Evolutionary conservation across 345 rosid species (phyloP), one percentile per base, ranked within the genome.

Genomic region (Euphorbia lathyris): DNA sequence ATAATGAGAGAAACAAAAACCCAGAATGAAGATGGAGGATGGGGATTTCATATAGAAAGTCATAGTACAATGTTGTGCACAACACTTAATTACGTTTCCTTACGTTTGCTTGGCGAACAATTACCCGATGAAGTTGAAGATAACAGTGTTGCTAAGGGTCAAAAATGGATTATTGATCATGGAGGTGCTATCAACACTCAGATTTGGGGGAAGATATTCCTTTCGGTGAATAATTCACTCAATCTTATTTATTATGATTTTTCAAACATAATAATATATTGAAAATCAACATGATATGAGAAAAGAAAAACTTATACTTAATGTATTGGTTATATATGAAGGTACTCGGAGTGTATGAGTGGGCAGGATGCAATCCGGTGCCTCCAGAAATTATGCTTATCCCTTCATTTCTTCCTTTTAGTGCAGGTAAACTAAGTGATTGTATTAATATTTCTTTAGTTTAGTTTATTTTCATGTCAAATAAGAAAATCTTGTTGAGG

Each of bases 321-420:
- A 34, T 2, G 7, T 34, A 2, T 34, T 3, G 38, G 3, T 27
- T 11, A 2, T 53, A 27, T 22, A 25, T 58, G 22, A 63, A 89
- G 92, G 78, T 84, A 9, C 82, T 87, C 0, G 96, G 92, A 74
- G 43, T 86, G 38, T 90, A 86, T 62, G 91, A 87, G 43, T 90
- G 96, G 96, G 65, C 83, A 7, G 92, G 90, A 12, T 84, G 89
- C 72, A 84, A 87, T 2, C 96, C 90, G 7, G 53, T 83, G 72
- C 92, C 92, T 58, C 96, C 96, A 0, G 96, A 87, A 73, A 59
- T 85, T 14, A 78, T 86, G 85, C 84, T 90, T 67, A 69, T 90
- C 16, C 92, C 96, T 23, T 68, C 82, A 0, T 67, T 76, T 34
- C 43, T 72, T 63, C 90, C 89, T 9, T 32, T 90, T 30, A 91